These are phyloP conservation scores for Centrapalus pauciflorus DNA, from an alignment of 129 eudicot species.

Conservation along the genomic window DNA sequence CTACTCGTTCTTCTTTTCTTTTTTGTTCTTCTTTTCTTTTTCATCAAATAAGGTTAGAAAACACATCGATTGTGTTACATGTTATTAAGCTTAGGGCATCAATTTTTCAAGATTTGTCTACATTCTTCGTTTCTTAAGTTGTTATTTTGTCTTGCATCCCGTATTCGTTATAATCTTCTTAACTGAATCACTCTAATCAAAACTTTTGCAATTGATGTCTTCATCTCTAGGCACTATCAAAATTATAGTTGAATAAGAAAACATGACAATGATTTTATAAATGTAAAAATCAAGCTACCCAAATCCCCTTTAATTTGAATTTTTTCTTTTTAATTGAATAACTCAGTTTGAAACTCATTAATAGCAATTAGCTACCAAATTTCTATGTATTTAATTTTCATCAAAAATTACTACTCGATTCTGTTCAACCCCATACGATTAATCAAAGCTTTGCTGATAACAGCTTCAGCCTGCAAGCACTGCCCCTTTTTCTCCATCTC, in stretches of 20 bases:
- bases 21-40: no score
- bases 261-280: not conserved
- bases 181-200: no score
- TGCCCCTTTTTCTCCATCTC: slow-evolving; percentile 42
- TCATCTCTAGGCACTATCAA: no score
- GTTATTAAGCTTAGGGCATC: no score
- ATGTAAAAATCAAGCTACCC: not conserved
- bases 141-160: no score
- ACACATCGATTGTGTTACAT: no score
- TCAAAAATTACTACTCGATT: slow-evolving; percentile 31
- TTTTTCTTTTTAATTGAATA: not conserved
- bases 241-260: not conserved
- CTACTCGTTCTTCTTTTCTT: no score
- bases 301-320: not conserved
- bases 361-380: not conserved
- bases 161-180: no score
- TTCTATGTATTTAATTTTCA: not conserved
- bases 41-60: no score
- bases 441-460: slow-evolving; percentile 45
- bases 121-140: no score
- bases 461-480: slow-evolving; percentile 37
- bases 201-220: no score
- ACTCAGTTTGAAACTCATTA: not conserved
- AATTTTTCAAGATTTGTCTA: no score
- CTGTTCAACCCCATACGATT: slow-evolving; percentile 62